These are phyloP conservation scores for Trichoderma gamsii DNA, from an alignment of 495 filamentous ascomycete species.

Conservation along the genomic window DNA sequence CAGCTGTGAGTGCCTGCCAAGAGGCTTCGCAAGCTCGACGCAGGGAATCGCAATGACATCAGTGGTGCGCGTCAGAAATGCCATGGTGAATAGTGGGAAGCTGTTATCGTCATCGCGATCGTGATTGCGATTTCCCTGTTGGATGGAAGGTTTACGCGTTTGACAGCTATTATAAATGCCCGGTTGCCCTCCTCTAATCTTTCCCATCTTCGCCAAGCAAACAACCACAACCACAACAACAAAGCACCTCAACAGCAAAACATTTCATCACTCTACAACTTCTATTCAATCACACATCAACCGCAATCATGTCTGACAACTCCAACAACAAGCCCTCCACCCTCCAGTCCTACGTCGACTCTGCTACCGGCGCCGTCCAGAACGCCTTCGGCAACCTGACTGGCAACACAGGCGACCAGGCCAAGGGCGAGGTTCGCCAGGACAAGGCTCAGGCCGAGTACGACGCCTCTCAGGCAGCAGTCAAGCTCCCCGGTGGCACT, in stretches of 20 bases:
- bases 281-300: conserved; percentile 11
- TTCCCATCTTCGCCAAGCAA: conserved; percentile 2
- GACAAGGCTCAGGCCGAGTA: conserved; percentile 56
- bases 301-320: conserved; percentile 48
- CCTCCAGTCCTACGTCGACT: conserved; percentile 74
- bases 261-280: conserved; percentile 7
- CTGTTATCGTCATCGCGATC: conserved; percentile 3
- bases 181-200: not conserved
- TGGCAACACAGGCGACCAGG: conserved; percentile 62
- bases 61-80: not conserved
- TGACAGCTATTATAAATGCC: not conserved
- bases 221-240: not conserved
- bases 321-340: conserved; percentile 64
- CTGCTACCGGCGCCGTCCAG: conserved; percentile 67
- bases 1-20: not conserved
- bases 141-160: not conserved
- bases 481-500: conserved; percentile 62
- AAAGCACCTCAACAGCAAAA: conserved; percentile 13
- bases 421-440: conserved; percentile 53
- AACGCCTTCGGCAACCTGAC: conserved; percentile 64
- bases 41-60: not conserved
- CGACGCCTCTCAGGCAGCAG: conserved; percentile 63
- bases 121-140: not conserved
- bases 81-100: not conserved
- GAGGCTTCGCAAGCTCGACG: not conserved